Percentiles rank a stretch among this genome's conserved stretches.
Conservation (phyloP, 495 filamentous ascomycete genomes). For the Lasiosphaeria hispida region DNA sequence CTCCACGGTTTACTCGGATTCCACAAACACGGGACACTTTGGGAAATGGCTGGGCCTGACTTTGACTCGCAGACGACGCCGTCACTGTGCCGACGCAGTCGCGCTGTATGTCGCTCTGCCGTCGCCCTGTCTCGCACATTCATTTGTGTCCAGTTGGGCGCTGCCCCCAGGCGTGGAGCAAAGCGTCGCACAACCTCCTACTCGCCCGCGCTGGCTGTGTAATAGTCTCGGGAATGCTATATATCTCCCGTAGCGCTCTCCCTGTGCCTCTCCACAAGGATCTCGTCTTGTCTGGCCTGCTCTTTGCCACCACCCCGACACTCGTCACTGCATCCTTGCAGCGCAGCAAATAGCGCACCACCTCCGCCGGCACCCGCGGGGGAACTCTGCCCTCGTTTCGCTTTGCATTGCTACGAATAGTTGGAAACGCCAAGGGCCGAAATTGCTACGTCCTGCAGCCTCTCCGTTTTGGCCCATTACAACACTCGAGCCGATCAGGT, state of each 20-base stretch:
- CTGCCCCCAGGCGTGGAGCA: neutral
- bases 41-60: neutral
- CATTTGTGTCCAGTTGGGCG: no score
- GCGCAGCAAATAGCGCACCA: slow-evolving; percentile 25
- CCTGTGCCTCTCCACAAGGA: slow-evolving; percentile 7
- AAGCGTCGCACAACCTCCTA: neutral
- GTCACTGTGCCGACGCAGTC: neutral
- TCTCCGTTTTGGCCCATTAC: neutral
- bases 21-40: neutral
- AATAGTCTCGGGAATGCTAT: slow-evolving; percentile 11
- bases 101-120: neutral
- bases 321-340: slow-evolving; percentile 22
- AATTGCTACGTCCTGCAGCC: neutral
- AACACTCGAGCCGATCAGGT: neutral
- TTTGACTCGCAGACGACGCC: neutral
- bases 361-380: slow-evolving; percentile 2
- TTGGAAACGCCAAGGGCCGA: slow-evolving; percentile 9
- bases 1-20: neutral
- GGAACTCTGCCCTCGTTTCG: slow-evolving; percentile 5
- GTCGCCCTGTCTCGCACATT: neutral
- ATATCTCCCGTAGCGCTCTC: slow-evolving; percentile 14
- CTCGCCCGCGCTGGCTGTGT: neutral
- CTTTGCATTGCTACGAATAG: neutral
- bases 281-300: slow-evolving; percentile 13
- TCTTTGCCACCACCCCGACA: slow-evolving; percentile 18